Base-by-base conservation (phyloP, 345 rosid species). In the Mercurialis annua region DNA sequence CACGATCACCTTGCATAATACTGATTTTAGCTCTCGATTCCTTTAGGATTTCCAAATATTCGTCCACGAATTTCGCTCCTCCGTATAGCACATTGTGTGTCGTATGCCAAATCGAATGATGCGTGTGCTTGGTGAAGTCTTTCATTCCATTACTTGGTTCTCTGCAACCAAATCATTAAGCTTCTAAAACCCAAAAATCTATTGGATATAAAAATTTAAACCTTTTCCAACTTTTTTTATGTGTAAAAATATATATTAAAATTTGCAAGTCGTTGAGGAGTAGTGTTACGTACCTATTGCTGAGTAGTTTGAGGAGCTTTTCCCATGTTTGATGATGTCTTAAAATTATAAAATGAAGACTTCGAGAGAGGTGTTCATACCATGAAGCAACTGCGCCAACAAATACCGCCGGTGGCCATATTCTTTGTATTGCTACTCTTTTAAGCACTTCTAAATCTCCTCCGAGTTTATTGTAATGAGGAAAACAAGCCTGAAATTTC, bases 21-120 rank as follows among this genome's bases (percentile, higher is more conserved):
- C 67, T 73, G n/a, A 89, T 10, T 63, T 67, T 80, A n/a, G 73
- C 84, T 49, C 64, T 36, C 1, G 75, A 68, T 20, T 68, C 59
- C 2, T 59, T 65, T 78, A 83, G 68, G 15, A 59, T 76, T 67
- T 81, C 77, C 56, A 89, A 70, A 58, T 77, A 81, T 3, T 77
- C 82, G 57, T 86, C 92, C 61, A 75, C 59, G 18, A 69, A 81
- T 74, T 82, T 92, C 0, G 84, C 85, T 65, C 92, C 96, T 31
- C 94, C 90, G 50, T 89, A 92, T 66, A 89, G 69, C 63, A 87
- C 90, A 72, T 89, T 92, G 60, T 89, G 94, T 94, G 87, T 81
- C 30, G 83, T 80, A 33, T 86, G 90, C 92, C 90, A 92, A 23
- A 86, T 92, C 0, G 98, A 89, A 66, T 74, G 88, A 75, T 92